Evolutionary conservation across 2,329 filamentous ascomycete genomes (phyloP).

Genomic region (Penicillium sp.): DNA sequence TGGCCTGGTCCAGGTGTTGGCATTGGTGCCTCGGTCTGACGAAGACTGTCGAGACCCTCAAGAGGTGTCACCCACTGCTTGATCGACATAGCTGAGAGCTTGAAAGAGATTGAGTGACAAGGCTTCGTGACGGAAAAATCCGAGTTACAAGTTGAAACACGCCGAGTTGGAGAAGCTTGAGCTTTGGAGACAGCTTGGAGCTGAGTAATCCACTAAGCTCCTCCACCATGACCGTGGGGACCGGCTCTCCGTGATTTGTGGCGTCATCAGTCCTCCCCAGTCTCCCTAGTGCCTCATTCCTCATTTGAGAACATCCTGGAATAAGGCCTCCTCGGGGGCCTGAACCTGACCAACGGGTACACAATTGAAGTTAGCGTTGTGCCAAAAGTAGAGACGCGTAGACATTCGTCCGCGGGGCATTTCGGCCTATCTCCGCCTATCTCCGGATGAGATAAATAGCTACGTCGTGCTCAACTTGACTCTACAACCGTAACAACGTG

Average conservation of each 20-base stretch:
- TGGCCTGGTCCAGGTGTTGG: slow-evolving; percentile 52
- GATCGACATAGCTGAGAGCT: slow-evolving; percentile 18
- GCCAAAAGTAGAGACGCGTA: not conserved
- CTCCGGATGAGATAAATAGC: slow-evolving; percentile 5
- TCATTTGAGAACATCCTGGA: too few species aligned
- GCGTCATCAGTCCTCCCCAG: not conserved
- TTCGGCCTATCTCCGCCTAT: slow-evolving; percentile 16
- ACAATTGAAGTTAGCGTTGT: not conserved
- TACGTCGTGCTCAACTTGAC: not conserved
- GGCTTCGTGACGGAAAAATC: not conserved
- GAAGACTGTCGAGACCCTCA: slow-evolving; percentile 56
- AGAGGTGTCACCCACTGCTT: slow-evolving; percentile 56
- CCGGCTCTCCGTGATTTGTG: not conserved
- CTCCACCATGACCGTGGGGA: not conserved
- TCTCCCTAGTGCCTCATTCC: too few species aligned
- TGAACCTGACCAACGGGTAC: not conserved
- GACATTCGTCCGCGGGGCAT: not conserved
- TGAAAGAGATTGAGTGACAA: not conserved
- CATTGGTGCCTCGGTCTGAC: slow-evolving; percentile 45
- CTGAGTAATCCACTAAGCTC: slow-evolving; percentile 4
- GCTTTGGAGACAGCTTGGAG: not conserved
- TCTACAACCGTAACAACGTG: not conserved
- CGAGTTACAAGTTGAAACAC: not conserved
- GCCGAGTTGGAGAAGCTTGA: slow-evolving; percentile 2
- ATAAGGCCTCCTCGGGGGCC: too few species aligned